These are phyloP conservation scores for Phascolomyces articulosus DNA, from an alignment of 371 early-diverging fungal species.

Conservation along the genomic window DNA sequence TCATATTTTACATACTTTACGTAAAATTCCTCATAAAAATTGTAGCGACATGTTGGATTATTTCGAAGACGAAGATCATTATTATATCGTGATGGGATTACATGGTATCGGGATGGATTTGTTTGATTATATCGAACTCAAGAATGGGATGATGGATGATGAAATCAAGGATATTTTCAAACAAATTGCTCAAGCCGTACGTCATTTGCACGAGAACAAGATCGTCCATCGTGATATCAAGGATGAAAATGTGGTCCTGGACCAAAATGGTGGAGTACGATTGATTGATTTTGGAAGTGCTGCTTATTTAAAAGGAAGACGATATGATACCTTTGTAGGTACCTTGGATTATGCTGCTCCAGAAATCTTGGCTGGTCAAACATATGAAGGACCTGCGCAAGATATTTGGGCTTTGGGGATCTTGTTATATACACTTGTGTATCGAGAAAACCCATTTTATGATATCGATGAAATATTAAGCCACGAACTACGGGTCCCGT, in stretches of 20 bases:
- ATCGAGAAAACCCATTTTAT: conserved; percentile 83
- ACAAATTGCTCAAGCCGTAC: conserved; percentile 67
- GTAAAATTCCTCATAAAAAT: conserved; percentile 62
- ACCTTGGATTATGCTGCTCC: conserved; percentile 79
- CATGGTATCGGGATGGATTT: conserved; percentile 73
- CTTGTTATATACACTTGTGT: conserved; percentile 79
- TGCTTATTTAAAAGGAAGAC: conserved; percentile 64
- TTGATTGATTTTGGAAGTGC: conserved; percentile 81
- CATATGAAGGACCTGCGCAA: conserved; percentile 76
- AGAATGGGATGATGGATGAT: conserved; percentile 55
- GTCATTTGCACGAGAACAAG: conserved; percentile 67
- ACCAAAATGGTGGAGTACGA: conserved; percentile 55
- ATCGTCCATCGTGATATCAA: conserved; percentile 83
- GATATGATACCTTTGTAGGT: conserved; percentile 76
- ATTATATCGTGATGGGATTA: conserved; percentile 71
- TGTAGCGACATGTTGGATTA: conserved; percentile 67
- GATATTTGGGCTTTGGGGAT: conserved; percentile 89
- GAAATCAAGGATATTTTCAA: conserved; percentile 63
- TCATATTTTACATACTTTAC: conserved; percentile 66
- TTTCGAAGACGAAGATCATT: conserved; percentile 71
- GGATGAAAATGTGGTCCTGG: conserved; percentile 78
- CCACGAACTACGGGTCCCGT: conserved; percentile 68
- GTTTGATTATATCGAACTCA: conserved; percentile 77
- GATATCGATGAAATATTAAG: conserved; percentile 75
- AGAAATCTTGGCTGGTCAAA: conserved; percentile 70